These are phyloP conservation scores for Cetradonia linearis DNA, from an alignment of 495 filamentous ascomycete genomes.

Conservation along the genomic window DNA sequence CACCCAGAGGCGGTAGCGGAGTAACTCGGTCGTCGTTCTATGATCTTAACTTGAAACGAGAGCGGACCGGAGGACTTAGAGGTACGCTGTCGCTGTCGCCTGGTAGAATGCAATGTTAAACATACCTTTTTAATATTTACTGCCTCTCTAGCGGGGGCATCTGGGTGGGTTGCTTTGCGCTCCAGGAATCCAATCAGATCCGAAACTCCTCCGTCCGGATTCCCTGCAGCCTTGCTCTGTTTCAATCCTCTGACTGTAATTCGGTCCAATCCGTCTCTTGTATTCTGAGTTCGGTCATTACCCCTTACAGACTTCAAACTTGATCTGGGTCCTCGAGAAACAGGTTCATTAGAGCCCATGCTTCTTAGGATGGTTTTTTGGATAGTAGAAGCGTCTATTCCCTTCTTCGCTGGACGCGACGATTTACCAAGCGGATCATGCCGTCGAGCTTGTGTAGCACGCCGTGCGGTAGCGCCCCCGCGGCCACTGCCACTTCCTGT, in stretches of 20 bases:
- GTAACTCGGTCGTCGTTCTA: slow-evolving; percentile 48
- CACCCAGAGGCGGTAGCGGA: slow-evolving; percentile 35
- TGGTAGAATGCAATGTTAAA: slow-evolving; percentile 44
- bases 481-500: slow-evolving; percentile 34
- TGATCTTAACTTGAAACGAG: slow-evolving; percentile 48
- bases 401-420: slow-evolving; percentile 25
- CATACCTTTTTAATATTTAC: slow-evolving; percentile 80
- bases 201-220: slow-evolving; percentile 60
- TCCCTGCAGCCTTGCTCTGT: slow-evolving; percentile 60
- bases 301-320: slow-evolving; percentile 28
- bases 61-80: slow-evolving; percentile 40
- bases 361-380: slow-evolving; percentile 36
- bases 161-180: slow-evolving; percentile 51
- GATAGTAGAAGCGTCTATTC: slow-evolving; percentile 25
- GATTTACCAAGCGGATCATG: slow-evolving; percentile 24
- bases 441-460: slow-evolving; percentile 15
- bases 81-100: slow-evolving; percentile 25
- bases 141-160: slow-evolving; percentile 41
- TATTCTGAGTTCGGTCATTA: slow-evolving; percentile 25
- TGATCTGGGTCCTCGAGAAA: slow-evolving; percentile 27
- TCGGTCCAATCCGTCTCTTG: slow-evolving; percentile 19
- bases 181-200: slow-evolving; percentile 71
- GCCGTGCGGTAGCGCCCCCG: slow-evolving; percentile 25
- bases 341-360: slow-evolving; percentile 30
- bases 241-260: slow-evolving; percentile 61